A percentile compares a stretch with the other conserved stretches of the same genome.
Conservation (phyloP, 2,329 filamentous ascomycete species). For the Cordyceps cateniannulata region DNA sequence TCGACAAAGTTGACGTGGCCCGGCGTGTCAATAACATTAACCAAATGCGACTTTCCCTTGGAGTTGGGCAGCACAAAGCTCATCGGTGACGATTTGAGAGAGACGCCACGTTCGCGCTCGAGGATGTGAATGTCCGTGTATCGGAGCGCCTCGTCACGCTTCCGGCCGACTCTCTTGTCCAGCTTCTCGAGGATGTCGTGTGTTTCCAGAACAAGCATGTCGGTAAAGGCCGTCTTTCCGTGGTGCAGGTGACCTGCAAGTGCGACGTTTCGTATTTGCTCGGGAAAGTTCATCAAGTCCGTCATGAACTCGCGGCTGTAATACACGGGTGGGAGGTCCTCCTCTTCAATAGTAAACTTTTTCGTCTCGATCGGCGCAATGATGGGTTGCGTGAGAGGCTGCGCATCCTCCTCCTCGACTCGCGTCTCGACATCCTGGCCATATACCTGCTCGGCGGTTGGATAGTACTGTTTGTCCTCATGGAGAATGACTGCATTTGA, state of each 20-base stretch:
- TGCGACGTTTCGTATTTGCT: conserved; percentile 89
- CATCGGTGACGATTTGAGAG: conserved; percentile 92
- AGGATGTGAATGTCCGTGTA: conserved; percentile 91
- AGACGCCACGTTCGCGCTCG: conserved; percentile 83
- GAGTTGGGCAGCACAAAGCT: conserved; percentile 82
- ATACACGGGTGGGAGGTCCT: conserved; percentile 79
- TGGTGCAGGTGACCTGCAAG: conserved; percentile 92
- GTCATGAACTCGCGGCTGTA: conserved; percentile 90
- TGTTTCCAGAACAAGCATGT: conserved; percentile 94
- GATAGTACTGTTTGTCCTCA: conserved; percentile 99
- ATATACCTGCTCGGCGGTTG: conserved; percentile 94
- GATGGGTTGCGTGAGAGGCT: conserved; percentile 86
- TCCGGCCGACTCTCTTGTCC: conserved; percentile 74
- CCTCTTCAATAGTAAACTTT: conserved; percentile 92
- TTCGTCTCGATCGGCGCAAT: conserved; percentile 89
- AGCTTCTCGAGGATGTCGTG: conserved; percentile 77
- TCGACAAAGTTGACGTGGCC: conserved; percentile 98
- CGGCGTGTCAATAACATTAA: conserved; percentile 94
- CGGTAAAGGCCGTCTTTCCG: conserved; percentile 96
- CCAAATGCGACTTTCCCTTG: conserved; percentile 86
- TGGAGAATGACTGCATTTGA: conserved; percentile 97
- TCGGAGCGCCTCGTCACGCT: conserved; percentile 79
- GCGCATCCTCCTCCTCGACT: conserved; percentile 95
- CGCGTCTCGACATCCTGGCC: conserved; percentile 90
- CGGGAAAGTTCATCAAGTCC: conserved; percentile 91